Evolutionary conservation across 164 flowering plant genomes (phyloP).

Genomic region (Chimonanthus salicifolius): DNA sequence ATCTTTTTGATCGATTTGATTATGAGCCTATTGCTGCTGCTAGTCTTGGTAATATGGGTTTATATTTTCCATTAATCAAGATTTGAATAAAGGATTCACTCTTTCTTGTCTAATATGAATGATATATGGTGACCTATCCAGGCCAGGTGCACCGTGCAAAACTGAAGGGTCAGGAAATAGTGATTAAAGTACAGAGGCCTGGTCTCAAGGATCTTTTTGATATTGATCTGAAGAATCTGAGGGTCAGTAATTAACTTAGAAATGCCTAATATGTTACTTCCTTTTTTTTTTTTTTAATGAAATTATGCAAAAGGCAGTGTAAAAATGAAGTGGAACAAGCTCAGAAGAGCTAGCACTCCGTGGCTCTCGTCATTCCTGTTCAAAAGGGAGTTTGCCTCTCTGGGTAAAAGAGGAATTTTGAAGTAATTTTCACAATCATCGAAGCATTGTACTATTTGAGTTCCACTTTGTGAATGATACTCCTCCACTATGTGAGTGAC

Average conservation of each 20-base stretch:
- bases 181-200: slow-evolving; percentile 95
- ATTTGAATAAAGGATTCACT: neutral
- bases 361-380: too few relatives aligned
- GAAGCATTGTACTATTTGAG: too few relatives aligned
- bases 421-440: too few relatives aligned
- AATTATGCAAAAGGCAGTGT: neutral
- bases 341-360: too few relatives aligned
- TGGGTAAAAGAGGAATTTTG: too few relatives aligned
- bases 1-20: slow-evolving; percentile 74
- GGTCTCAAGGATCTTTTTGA: slow-evolving; percentile 94
- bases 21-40: slow-evolving; percentile 98
- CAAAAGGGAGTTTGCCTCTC: too few relatives aligned
- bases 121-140: slow-evolving; percentile 21
- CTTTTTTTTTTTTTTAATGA: too few relatives aligned
- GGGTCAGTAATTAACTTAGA: slow-evolving; percentile 45
- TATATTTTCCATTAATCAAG: neutral
- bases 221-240: slow-evolving; percentile 87
- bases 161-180: slow-evolving; percentile 82
- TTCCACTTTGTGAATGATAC: too few relatives aligned
- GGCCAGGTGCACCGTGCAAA: slow-evolving; percentile 98
- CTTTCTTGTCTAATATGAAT: neutral
- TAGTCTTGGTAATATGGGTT: slow-evolving; percentile 72
- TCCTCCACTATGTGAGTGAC: too few relatives aligned
- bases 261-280: too few relatives aligned
- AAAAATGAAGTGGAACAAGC: neutral